Conservation (phyloP, 352 stramenopile species). For the Elongisporangium undulatum region DNA sequence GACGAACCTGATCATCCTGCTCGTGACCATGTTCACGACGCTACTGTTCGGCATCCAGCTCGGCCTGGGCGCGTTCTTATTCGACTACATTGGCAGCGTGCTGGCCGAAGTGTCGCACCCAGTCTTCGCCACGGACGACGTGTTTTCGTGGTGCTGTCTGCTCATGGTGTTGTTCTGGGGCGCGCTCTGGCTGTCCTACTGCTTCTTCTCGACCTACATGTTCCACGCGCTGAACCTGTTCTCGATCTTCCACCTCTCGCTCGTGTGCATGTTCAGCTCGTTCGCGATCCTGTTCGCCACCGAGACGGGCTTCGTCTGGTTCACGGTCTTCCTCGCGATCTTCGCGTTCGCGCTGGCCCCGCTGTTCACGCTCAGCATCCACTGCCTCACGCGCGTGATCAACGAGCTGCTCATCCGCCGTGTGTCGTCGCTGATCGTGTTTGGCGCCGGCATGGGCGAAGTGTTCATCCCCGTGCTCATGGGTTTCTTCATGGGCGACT, state of each 20-base stretch:
- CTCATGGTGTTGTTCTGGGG: conserved; percentile 77
- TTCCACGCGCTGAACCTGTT: conserved; percentile 77
- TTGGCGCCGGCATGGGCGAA: conserved; percentile 79
- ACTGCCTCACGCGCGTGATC: conserved; percentile 80
- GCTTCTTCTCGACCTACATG: conserved; percentile 70
- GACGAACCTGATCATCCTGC: conserved; percentile 82
- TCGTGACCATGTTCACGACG: conserved; percentile 78
- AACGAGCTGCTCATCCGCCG: conserved; percentile 75
- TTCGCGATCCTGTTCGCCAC: conserved; percentile 65
- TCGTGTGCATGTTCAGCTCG: conserved; percentile 59
- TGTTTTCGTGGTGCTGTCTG: conserved; percentile 52
- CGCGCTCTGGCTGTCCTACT: conserved; percentile 65
- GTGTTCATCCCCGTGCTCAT: conserved; percentile 83
- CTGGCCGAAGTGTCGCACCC: conserved; percentile 20
- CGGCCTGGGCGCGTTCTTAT: conserved; percentile 71
- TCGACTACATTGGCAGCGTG: conserved; percentile 73
- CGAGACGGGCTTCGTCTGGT: conserved; percentile 43
- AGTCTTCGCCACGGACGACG: conserved; percentile 12
- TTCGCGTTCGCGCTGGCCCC: conserved; percentile 67
- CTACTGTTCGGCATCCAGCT: conserved; percentile 76
- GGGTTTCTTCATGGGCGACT: conserved; percentile 84
- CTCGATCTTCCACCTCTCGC: conserved; percentile 64
- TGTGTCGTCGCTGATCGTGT: conserved; percentile 81
- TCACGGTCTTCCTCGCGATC: conserved; percentile 49
- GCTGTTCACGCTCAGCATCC: conserved; percentile 79